phyloP scores from a whole-genome alignment of 768 basidiomycete species.

The Chalciporus piperatus region DNA sequence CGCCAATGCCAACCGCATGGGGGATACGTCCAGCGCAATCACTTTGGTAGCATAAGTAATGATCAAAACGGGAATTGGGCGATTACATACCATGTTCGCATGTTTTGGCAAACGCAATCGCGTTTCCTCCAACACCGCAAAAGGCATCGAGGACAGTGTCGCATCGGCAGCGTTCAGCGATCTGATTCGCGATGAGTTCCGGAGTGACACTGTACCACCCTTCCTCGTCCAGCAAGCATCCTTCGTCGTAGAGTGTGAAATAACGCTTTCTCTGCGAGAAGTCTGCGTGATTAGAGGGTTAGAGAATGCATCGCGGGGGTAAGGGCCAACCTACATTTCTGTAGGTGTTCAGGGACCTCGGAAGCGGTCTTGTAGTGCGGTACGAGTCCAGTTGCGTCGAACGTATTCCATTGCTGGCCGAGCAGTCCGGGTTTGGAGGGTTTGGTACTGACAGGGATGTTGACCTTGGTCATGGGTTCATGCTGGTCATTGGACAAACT shows the following conservation, averaged over 20 bases:
- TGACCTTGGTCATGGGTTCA: background rate
- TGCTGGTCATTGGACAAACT: background rate
- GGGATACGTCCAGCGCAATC: slow-evolving; percentile 88
- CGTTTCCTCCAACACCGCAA: slow-evolving; percentile 96
- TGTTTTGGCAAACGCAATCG: slow-evolving; percentile 94
- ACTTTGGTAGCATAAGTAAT: slow-evolving; percentile 45
- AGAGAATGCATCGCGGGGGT: background rate
- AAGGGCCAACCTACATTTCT: slow-evolving; percentile 59
- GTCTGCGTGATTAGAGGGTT: slow-evolving; percentile 47
- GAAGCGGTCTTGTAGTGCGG: slow-evolving; percentile 60
- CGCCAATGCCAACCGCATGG: slow-evolving; percentile 82
- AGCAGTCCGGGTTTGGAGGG: slow-evolving; percentile 23
- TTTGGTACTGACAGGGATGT: slow-evolving; percentile 7
- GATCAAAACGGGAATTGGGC: too few relatives aligned
- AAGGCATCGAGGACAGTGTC: slow-evolving; percentile 89
- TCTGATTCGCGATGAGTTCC: slow-evolving; percentile 86
- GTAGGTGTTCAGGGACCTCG: slow-evolving; percentile 73
- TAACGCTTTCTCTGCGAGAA: slow-evolving; percentile 80
- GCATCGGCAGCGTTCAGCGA: slow-evolving; percentile 88
- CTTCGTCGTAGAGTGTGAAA: slow-evolving; percentile 76
- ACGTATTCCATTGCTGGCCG: slow-evolving; percentile 37
- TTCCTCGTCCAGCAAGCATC: slow-evolving; percentile 88
- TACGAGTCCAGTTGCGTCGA: slow-evolving; percentile 73
- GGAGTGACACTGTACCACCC: slow-evolving; percentile 99
- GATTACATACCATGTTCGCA: slow-evolving; percentile 80